phyloP scores from a whole-genome alignment of 2,329 filamentous ascomycete genomes.

The Pezicula neosporulosa region DNA sequence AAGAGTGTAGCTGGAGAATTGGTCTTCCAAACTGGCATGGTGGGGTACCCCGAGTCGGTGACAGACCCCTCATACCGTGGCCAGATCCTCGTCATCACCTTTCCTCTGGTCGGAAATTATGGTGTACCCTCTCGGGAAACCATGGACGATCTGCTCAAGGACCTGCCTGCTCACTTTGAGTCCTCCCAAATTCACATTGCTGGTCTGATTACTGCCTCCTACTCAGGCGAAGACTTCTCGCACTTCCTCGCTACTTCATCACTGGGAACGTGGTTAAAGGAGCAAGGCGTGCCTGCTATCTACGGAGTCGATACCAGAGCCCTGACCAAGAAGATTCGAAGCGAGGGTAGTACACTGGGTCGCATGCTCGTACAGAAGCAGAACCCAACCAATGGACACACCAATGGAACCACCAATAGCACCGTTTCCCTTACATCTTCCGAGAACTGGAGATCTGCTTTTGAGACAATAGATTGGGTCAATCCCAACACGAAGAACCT shows the following conservation, averaged over 20 bases:
- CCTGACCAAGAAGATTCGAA: constrained; percentile 88
- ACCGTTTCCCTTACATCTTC: constrained; percentile 33
- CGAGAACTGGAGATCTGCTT: constrained; percentile 49
- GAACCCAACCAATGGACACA: constrained; percentile 38
- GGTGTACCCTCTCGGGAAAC: constrained; percentile 86
- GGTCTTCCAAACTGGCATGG: constrained; percentile 99
- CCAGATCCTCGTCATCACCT: constrained; percentile 95
- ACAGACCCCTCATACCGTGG: constrained; percentile 85
- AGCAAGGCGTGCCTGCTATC: constrained; percentile 90
- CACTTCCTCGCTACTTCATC: constrained; percentile 91
- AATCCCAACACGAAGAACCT: constrained; percentile 93
- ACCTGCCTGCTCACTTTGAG: constrained; percentile 91
- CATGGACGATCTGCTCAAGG: constrained; percentile 78
- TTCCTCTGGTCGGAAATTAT: constrained; percentile 95
- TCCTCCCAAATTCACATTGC: constrained; percentile 90
- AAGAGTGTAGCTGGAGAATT: constrained; percentile 95
- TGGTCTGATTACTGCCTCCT: constrained; percentile 85
- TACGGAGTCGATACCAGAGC: constrained; percentile 92
- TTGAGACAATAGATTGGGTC: constrained; percentile 81
- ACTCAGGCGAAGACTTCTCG: constrained; percentile 92
- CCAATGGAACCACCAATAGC: constrained; percentile 36
- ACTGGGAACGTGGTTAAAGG: constrained; percentile 91
- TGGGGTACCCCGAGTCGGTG: constrained; percentile 93
- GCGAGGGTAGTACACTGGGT: constrained; percentile 95
- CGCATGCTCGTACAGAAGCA: constrained; percentile 75